phyloP scores from a whole-genome alignment of 83 land plant species.

The Diphasiastrum complanatum region DNA sequence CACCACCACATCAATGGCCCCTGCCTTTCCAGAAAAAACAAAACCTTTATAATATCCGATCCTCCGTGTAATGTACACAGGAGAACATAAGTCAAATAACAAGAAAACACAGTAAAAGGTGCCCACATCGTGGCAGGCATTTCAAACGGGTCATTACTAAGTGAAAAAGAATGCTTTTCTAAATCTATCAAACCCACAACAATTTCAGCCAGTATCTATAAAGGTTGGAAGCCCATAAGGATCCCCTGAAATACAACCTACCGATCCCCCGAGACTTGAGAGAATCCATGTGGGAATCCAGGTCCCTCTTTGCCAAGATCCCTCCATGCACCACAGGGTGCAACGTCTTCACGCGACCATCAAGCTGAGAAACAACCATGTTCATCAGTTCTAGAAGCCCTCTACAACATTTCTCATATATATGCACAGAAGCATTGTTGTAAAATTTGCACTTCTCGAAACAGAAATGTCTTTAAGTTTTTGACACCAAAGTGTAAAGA shows the following conservation, averaged over 20 bases:
- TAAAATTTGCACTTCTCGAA: neutral
- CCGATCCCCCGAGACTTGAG: slow-evolving; percentile 79
- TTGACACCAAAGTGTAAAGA: no score
- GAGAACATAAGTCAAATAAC: neutral
- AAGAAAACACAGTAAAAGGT: neutral
- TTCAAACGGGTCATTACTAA: neutral
- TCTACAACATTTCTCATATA: neutral
- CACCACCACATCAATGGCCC: slow-evolving; percentile 91
- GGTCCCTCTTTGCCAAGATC: slow-evolving; percentile 92
- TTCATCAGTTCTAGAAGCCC: neutral
- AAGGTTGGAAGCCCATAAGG: neutral
- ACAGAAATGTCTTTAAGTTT: no score
- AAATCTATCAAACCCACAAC: neutral
- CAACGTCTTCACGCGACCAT: slow-evolving; percentile 96
- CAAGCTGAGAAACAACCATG: slow-evolving; percentile 51
- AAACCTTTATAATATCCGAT: neutral
- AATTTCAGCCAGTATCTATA: neutral
- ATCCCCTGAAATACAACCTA: no score
- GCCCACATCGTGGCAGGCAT: neutral
- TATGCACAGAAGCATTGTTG: neutral
- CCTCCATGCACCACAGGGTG: slow-evolving; percentile 97
- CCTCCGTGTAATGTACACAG: neutral
- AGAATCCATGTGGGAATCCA: slow-evolving; percentile 80
- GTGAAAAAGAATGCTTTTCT: neutral
- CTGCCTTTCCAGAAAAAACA: slow-evolving; percentile 29